Evolutionary conservation across 2,329 filamentous ascomycete species (phyloP).

Genomic region (Fusarium pseudonygamai): DNA sequence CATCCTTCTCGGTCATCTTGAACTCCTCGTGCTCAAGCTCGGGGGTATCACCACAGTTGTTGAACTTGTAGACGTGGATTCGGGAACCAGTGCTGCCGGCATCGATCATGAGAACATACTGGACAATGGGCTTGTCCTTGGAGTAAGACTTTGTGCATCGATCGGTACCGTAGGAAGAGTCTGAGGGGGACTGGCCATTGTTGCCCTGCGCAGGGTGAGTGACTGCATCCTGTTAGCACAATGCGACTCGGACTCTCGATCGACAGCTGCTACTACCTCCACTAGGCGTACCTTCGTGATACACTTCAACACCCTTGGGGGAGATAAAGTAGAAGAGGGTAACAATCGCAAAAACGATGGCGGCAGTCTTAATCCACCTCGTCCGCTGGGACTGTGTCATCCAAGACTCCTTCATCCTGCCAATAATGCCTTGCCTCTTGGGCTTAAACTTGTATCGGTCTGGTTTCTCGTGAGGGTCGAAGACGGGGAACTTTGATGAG

Average conservation of each 20-base stretch:
- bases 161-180: slow-evolving; percentile 72
- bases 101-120: slow-evolving; percentile 99
- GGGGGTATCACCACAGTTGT: slow-evolving; percentile 96
- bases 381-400: slow-evolving; percentile 72
- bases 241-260: not conserved
- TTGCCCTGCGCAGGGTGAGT: slow-evolving; percentile 37
- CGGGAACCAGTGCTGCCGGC: slow-evolving; percentile 97
- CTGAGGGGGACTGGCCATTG: slow-evolving; percentile 63
- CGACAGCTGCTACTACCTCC: slow-evolving; percentile 21
- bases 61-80: slow-evolving; percentile 99
- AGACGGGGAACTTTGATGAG: slow-evolving; percentile 62
- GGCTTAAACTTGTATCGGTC: slow-evolving; percentile 64
- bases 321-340: slow-evolving; percentile 72
- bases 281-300: slow-evolving; percentile 54
- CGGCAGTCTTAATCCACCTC: slow-evolving; percentile 72
- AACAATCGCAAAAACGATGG: slow-evolving; percentile 67
- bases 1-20: slow-evolving; percentile 88
- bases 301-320: slow-evolving; percentile 65
- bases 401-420: slow-evolving; percentile 65
- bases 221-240: slow-evolving; percentile 30
- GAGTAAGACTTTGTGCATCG: slow-evolving; percentile 87
- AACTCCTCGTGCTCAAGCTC: slow-evolving; percentile 94
- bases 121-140: slow-evolving; percentile 90
- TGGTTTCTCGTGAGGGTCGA: slow-evolving; percentile 73
- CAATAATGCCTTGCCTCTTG: slow-evolving; percentile 58